Evolutionary conservation across 108 stramenopile genomes (phyloP), one percentile per base, ranked within the genome.

Genomic region (Pinguiococcus pyrenoidosus): DNA sequence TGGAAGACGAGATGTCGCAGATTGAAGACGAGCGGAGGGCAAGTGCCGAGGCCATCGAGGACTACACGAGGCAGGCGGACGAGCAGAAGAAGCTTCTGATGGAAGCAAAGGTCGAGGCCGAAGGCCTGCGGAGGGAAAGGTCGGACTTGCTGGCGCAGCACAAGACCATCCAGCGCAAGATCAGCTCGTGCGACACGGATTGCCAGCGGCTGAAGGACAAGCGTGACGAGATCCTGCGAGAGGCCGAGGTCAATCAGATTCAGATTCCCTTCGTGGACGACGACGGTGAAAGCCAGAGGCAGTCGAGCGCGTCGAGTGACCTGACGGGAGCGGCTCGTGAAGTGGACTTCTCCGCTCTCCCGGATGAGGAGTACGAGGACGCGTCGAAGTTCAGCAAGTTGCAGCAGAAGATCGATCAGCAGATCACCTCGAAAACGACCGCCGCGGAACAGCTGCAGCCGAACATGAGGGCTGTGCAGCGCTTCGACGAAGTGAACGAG

Each of bases 401-500:
- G 9, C 69, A 64, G 37, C 64, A 68, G 9, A 77, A 89, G 30
- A 79, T 93, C 56, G 86, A n/a, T n/a, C n/a, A n/a, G n/a, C n/a
- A n/a, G n/a, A n/a, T n/a, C n/a, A n/a, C n/a, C n/a, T n/a, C n/a
- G n/a, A n/a, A n/a, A n/a, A n/a, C n/a, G n/a, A n/a, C n/a, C n/a
- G n/a, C n/a, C n/a, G n/a, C n/a, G 27, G 53, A 90, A 40, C 70
- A 71, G 20, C 87, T 91, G 64, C 76, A 73, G 22, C 96, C 96
- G 23, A 94, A 97, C 69, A 89, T 94, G 90, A 89, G 88, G 77
- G 90, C 92, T 35, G 46, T 55, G 20, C 89, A 85, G 20, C 81
- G 86, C 8, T 86, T 87, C 59, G 74, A 82, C 14, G 61, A 72
- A 10, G 62, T 80, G 39, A 71, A 75, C 0, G 71, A 84, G 36